Evolutionary conservation across 1,284 basidiomycete genomes (phyloP), one percentile per base, ranked within the genome.

Genomic region (Ustilago sp.): DNA sequence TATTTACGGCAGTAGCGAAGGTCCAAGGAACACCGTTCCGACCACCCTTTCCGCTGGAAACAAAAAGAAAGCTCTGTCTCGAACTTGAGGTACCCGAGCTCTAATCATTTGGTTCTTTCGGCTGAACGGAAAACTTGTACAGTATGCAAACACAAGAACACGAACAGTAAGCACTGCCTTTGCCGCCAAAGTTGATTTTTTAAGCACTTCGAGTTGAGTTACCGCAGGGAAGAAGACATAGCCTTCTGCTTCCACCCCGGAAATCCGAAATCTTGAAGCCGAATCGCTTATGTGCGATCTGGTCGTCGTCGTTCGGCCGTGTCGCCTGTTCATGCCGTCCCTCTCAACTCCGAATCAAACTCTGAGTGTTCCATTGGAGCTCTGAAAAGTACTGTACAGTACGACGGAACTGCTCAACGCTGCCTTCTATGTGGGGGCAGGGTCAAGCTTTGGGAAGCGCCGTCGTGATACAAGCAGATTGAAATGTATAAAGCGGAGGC

Each of bases 251-350:
- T 28, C 23, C 23, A 28, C 23, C 23, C 38, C 38, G 38, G 9
- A 39, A 5, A 39, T 17, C 15, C 15, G 9, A 39, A 39, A 17
- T 9, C 15, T 39, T 17, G 38, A 39, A 2, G 9, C 38, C 15
- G 15, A 9, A 39, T 39, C 38, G 15, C 11, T 39, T 39, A 39
- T 39, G 38, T 11, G 15, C 11, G 3, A 39, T 9, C 38, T 39
- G 15, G 23, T 28, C 23, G 45, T 48, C 45, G 23, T 48, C n/a
- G 19, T 48, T 23, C 23, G 19, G 19, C 45, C n/a, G 45, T 48
- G 19, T 48, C 45, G 45, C n/a, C 45, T 12, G 45, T 48, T 48
- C 45, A 48, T 48, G 45, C 45, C 45, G 45, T 48, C n/a, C 38
- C 45, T 19, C 45, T 23, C 45, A 48, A 23, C 23, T 48, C 45